Conservation (phyloP, 371 early-diverging fungal species). For the Coemansia sp. region DNA sequence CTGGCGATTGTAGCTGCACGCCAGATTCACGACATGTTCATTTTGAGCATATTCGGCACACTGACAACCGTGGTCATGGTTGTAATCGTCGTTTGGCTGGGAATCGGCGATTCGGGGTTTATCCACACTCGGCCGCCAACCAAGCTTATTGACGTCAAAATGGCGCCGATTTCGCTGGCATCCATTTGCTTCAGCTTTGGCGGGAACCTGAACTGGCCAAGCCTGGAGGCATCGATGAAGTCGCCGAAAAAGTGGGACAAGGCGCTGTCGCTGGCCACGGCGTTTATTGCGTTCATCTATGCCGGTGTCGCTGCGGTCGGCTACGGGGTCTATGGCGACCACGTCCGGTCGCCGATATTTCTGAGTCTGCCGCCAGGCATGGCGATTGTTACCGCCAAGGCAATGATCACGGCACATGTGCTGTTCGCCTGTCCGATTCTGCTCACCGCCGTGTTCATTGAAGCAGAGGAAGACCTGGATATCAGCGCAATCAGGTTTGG, state of each 20-base stretch:
- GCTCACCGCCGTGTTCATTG: conserved; percentile 75
- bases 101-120: conserved; percentile 30
- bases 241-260: conserved; percentile 71
- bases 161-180: conserved; percentile 49
- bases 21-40: conserved; percentile 47
- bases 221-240: conserved; percentile 82
- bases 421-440: conserved; percentile 80
- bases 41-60: conserved; percentile 53
- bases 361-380: conserved; percentile 67
- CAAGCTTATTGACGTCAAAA: conserved; percentile 25
- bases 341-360: conserved; percentile 70
- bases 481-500: conserved; percentile 60
- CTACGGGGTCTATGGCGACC: conserved; percentile 77
- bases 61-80: conserved; percentile 52
- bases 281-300: conserved; percentile 74
- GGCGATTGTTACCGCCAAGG: conserved; percentile 63
- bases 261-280: conserved; percentile 66
- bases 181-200: conserved; percentile 76
- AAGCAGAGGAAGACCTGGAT: conserved; percentile 62
- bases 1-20: conserved; percentile 39
- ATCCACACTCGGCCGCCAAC: conserved; percentile 34
- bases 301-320: conserved; percentile 72
- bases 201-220: conserved; percentile 82
- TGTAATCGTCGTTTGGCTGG: conserved; percentile 46
- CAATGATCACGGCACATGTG: conserved; percentile 80